Conservation (phyloP, 148 eudicot species). For the Dianthus caryophyllus region DNA sequence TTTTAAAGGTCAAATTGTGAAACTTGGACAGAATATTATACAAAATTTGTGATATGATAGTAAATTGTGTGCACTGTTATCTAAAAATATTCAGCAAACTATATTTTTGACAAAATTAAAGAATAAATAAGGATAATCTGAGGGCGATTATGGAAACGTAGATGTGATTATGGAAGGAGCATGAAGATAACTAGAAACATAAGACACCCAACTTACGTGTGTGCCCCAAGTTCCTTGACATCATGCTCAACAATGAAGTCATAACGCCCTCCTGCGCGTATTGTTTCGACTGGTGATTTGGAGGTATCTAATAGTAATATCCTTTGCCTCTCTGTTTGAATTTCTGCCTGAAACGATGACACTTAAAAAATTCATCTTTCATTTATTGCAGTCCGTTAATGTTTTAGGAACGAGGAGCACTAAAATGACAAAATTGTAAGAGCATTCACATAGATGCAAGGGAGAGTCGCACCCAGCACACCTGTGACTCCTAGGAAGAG, state of each 20-base stretch:
- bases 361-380: slow-evolving; percentile 14
- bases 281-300: slow-evolving; percentile 91
- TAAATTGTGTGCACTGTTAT: too few species aligned
- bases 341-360: slow-evolving; percentile 74
- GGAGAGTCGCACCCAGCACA: neutral
- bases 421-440: neutral
- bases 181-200: neutral
- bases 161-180: too few species aligned
- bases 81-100: too few species aligned
- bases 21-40: too few species aligned
- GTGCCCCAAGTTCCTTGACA: slow-evolving; percentile 97
- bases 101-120: too few species aligned
- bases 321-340: slow-evolving; percentile 98
- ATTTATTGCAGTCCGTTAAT: neutral
- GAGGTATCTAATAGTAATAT: slow-evolving; percentile 87
- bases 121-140: too few species aligned
- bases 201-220: slow-evolving; percentile 58
- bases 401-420: neutral
- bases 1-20: too few species aligned
- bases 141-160: too few species aligned
- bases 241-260: slow-evolving; percentile 99
- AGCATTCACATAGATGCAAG: neutral
- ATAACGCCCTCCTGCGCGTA: slow-evolving; percentile 96
- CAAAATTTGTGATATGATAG: too few species aligned
- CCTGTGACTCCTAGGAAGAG: too few species aligned